A percentile compares a stretch with the other conserved stretches of the same genome.
phyloP scores from a whole-genome alignment of 2,329 filamentous ascomycete genomes.

The Botryotinia convoluta region DNA sequence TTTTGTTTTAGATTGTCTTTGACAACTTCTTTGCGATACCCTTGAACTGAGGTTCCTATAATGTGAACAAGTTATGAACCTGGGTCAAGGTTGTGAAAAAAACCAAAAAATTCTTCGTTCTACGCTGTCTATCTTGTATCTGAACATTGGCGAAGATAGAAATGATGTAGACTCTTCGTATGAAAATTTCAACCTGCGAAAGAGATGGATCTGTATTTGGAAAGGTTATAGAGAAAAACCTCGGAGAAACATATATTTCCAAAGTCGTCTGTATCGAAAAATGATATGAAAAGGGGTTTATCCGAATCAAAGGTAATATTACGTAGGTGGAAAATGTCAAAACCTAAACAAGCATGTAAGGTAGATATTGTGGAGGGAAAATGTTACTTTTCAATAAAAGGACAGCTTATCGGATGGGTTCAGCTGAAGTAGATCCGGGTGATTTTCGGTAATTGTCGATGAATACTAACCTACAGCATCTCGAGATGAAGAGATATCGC shows the following conservation, averaged over 20 bases:
- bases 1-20: not conserved
- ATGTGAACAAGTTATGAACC: not conserved
- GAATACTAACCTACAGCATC: not conserved
- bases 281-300: not conserved
- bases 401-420: not conserved
- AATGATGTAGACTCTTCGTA: not conserved
- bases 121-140: not conserved
- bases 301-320: not conserved
- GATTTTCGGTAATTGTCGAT: not conserved
- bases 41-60: not conserved
- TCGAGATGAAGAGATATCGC: not conserved
- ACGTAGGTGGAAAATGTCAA: not conserved
- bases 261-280: not conserved
- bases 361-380: not conserved
- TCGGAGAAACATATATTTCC: not conserved
- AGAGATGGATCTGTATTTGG: not conserved
- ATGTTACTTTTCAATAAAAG: not conserved
- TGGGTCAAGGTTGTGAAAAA: not conserved
- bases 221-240: not conserved
- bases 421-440: not conserved
- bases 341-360: not conserved
- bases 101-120: not conserved
- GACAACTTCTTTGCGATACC: not conserved
- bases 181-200: not conserved
- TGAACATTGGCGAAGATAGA: not conserved